These are phyloP conservation scores for Kitagawia praeruptora DNA, from an alignment of 129 eudicot genomes.

Conservation along the genomic window DNA sequence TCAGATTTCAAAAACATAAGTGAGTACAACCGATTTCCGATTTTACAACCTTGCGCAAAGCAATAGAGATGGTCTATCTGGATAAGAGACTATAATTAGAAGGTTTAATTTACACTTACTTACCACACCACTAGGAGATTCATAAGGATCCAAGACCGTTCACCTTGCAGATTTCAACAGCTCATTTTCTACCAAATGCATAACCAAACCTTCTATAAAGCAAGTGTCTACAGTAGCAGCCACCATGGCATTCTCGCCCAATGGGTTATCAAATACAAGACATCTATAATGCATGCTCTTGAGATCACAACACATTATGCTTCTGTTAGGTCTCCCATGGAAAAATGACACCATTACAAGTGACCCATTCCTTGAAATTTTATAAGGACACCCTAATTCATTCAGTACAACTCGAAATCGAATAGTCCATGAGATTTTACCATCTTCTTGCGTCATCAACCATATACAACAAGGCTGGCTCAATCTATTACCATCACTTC, in stretches of 20 bases:
- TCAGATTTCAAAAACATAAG: neutral
- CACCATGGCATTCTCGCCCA: neutral
- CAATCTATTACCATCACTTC: no score
- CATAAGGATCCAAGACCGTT: neutral
- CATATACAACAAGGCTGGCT: neutral
- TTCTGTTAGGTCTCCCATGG: neutral
- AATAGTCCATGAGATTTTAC: neutral
- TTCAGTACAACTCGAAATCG: constrained; percentile 1
- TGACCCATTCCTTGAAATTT: constrained; percentile 2
- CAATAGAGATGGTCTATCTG: neutral
- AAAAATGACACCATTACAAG: neutral
- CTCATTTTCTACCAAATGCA: neutral
- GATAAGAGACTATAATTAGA: neutral
- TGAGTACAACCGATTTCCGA: neutral
- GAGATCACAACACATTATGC: neutral
- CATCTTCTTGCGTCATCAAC: neutral
- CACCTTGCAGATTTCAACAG: neutral
- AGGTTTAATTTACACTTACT: neutral
- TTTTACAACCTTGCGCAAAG: neutral
- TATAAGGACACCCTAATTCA: neutral
- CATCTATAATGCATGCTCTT: neutral
- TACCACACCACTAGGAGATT: neutral
- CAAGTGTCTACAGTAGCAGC: neutral
- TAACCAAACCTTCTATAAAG: constrained; percentile 5
- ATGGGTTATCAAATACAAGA: neutral